Base-by-base conservation (phyloP, 164 flowering plant species). In the Chimonanthus praecox region DNA sequence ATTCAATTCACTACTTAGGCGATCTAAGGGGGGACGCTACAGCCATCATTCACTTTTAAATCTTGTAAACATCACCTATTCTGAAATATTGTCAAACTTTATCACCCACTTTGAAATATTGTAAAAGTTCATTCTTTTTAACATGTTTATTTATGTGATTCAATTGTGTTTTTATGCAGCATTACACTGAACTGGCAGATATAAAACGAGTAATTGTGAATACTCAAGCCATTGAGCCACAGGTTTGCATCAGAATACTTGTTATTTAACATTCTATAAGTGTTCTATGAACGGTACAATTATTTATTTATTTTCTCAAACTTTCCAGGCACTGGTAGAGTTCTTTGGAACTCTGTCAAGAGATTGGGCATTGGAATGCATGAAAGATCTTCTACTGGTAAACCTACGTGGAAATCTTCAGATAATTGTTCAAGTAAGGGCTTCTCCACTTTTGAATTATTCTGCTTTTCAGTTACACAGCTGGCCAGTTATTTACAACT, bases 361-460 rank as follows among this genome's bases (percentile, higher is more conserved):
- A 64, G 99, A 96, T 75, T 96, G 99, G 99, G 98, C 99, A 16
- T 74, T 96, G 80, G 99, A 96, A 83, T 94, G 99, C 87, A 96
- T 96, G 99, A 96, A 96, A 81, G 99, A 96, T 74, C 98, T 96
- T 75, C 73, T 96, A 63, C 74, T 96, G 69, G 97, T 96, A 72
- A 96, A 96, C 82, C 81, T 94, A 58, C 88, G 98, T 73, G 99
- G 93, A 73, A 96, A 96, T 74, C 99, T 94, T 82, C 99, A 96
- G 86, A 96, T 96, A 78, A 96, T 96, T 84, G 99, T 96, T 70
- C 99, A 96, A 97, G 99, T 94, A 79, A 15, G 3, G 49, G 49
- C 20, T 49, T 49, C 49, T 51, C 43, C 18, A 66, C 16, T 61
- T 43, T 47, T 44, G 46, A 7, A 62, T 18, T 20, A 73, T 9